phyloP scores from a whole-genome alignment of 768 basidiomycete species.

The Royoungia palumana region DNA sequence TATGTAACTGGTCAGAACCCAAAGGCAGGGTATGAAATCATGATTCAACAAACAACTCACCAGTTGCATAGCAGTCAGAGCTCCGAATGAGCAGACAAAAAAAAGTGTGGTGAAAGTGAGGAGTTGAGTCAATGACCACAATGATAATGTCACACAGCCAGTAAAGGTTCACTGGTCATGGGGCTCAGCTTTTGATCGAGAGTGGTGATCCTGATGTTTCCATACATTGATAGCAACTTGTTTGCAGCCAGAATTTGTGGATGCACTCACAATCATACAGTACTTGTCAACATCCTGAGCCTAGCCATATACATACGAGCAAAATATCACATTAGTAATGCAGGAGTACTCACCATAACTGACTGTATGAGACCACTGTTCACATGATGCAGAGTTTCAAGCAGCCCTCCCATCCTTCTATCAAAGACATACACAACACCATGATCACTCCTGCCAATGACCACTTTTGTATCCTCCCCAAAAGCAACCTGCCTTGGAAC shows the following conservation, averaged over 20 bases:
- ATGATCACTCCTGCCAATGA: conserved; percentile 7
- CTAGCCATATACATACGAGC: not conserved
- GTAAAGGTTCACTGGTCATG: too few species aligned
- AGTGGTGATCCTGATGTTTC: not conserved
- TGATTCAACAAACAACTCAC: too few species aligned
- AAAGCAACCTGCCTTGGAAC: conserved; percentile 11
- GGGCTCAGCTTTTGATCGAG: not conserved
- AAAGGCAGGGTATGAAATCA: too few species aligned
- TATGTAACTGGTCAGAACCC: too few species aligned
- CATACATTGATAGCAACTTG: not conserved
- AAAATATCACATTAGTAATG: not conserved
- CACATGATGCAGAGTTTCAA: not conserved
- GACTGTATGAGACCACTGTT: not conserved
- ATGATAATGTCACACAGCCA: not conserved
- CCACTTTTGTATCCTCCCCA: conserved; percentile 2
- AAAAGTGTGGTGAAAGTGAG: too few species aligned
- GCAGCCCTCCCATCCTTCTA: not conserved
- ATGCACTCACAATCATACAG: conserved; percentile 6
- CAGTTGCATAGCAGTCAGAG: too few species aligned
- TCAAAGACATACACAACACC: conserved; percentile 6
- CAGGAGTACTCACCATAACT: not conserved
- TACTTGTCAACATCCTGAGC: not conserved
- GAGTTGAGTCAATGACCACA: not conserved
- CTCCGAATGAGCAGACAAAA: too few species aligned
- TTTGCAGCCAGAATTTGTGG: not conserved